Base-by-base conservation (phyloP, 164 flowering plant genomes). In the Hamamelis virginiana region DNA sequence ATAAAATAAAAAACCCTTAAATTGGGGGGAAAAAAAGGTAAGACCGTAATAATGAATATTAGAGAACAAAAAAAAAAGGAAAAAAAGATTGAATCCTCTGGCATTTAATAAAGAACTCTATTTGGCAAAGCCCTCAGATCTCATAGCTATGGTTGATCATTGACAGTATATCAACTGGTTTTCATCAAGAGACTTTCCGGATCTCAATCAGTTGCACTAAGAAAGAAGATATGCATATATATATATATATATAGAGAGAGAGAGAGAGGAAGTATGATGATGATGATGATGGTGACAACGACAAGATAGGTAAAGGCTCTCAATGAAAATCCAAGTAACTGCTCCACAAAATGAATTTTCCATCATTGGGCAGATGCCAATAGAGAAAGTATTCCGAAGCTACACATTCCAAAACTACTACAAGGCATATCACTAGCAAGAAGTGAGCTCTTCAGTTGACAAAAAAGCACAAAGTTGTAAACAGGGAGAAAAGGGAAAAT, bases 121-220 rank as follows among this genome's bases (percentile, higher is more conserved):
- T 10, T 25, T 5, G 3, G 21, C 68, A 15, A 55, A 33, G 72
- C 77, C 77, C 69, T 74, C 77, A 74, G 77, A 69, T 74, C 77
- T 74, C 77, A 74, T 74, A 69, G 77, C 77, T 68, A 68, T 15
- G 25, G 0, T 25, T 3, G 15, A 22, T 74, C 69, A 58, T 48
- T 43, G 43, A 4, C 48, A 43, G 65, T 18, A 45, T 2, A 46
- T 8, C 16, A 8, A 43, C 9, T 43, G 60, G 57, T 68, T 48
- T 50, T 64, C 69, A 48, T 28, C 47, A 59, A 46, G 48, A 74
- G 72, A 72, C 77, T 51, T 46, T 48, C 25, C 26, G 27, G 19
- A 64, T 14, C 53, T 45, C 9, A 26, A 69, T 14, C 67, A 43
- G 45, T 27, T n/a, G 19, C 16, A 9, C n/a, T 19, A 44, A 22